Evolutionary conservation across 805 yeast genomes (phyloP).

Genomic region (Pichia kluyveri): DNA sequence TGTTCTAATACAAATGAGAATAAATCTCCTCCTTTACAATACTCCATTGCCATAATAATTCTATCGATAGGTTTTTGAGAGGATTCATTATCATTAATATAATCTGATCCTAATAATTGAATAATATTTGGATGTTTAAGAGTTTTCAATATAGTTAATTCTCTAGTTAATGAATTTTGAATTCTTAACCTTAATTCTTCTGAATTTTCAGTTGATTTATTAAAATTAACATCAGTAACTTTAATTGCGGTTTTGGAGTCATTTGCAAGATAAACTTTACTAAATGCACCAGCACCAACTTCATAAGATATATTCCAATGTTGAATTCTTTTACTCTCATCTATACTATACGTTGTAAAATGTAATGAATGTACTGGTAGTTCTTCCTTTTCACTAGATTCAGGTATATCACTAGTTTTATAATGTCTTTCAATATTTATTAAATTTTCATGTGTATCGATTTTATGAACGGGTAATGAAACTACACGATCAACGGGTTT

Average conservation of each 20-base stretch:
- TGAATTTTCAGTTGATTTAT: constrained; percentile 29
- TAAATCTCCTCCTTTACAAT: constrained; percentile 79
- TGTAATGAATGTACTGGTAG: neutral
- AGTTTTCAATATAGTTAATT: constrained; percentile 52
- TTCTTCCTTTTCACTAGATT: neutral
- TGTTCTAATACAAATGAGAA: constrained; percentile 48
- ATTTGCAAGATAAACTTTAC: constrained; percentile 47
- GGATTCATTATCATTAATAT: neutral
- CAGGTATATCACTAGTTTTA: neutral
- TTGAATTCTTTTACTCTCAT: constrained; percentile 8
- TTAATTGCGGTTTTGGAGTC: constrained; percentile 58
- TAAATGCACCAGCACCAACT: constrained; percentile 63
- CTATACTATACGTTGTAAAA: constrained; percentile 2
- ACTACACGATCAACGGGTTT: constrained; percentile 23
- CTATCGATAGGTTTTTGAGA: neutral
- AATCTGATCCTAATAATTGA: constrained; percentile 42
- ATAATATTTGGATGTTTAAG: constrained; percentile 66
- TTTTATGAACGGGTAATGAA: constrained; percentile 18
- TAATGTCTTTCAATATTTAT: neutral
- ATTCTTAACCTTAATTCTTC: constrained; percentile 38
- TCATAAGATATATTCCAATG: constrained; percentile 28
- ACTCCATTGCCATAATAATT: constrained; percentile 55
- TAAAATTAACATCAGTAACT: constrained; percentile 27
- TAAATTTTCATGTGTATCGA: neutral
- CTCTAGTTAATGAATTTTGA: constrained; percentile 61